Evolutionary conservation across 176 grass and related monocot genomes (phyloP).

Genomic region (Carex scoparia): DNA sequence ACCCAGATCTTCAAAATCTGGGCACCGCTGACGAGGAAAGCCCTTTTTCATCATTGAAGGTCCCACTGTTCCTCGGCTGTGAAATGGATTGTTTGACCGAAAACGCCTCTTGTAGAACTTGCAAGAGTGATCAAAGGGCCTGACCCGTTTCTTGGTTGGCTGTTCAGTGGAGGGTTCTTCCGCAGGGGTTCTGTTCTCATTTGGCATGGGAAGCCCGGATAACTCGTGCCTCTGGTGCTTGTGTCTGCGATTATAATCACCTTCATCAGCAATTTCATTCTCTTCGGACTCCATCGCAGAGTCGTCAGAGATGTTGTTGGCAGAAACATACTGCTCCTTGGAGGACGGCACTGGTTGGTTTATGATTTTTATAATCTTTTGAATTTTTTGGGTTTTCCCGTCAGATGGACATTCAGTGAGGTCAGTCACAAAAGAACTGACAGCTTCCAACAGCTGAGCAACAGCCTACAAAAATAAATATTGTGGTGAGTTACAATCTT

Average conservation of each 20-base stretch:
- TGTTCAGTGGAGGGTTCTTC: slow-evolving; percentile 42
- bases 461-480: background rate
- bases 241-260: slow-evolving; percentile 82
- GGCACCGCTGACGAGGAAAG: slow-evolving; percentile 75
- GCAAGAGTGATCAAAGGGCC: slow-evolving; percentile 5
- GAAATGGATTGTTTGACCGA: background rate
- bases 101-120: slow-evolving; percentile 50
- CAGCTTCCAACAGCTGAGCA: background rate
- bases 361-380: background rate
- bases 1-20: slow-evolving; percentile 87
- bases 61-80: slow-evolving; percentile 42
- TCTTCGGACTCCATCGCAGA: slow-evolving; percentile 15
- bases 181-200: slow-evolving; percentile 37
- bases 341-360: slow-evolving; percentile 24
- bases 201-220: slow-evolving; percentile 32
- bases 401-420: background rate
- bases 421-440: background rate
- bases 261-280: slow-evolving; percentile 35
- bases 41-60: slow-evolving; percentile 58
- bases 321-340: slow-evolving; percentile 39
- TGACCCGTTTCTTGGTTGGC: slow-evolving; percentile 45
- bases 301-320: too few relatives aligned
- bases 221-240: slow-evolving; percentile 73
- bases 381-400: background rate
- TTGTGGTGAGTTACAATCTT: background rate